Conservation (phyloP, 2,329 filamentous ascomycete species). For the Aspergillus ustus region DNA sequence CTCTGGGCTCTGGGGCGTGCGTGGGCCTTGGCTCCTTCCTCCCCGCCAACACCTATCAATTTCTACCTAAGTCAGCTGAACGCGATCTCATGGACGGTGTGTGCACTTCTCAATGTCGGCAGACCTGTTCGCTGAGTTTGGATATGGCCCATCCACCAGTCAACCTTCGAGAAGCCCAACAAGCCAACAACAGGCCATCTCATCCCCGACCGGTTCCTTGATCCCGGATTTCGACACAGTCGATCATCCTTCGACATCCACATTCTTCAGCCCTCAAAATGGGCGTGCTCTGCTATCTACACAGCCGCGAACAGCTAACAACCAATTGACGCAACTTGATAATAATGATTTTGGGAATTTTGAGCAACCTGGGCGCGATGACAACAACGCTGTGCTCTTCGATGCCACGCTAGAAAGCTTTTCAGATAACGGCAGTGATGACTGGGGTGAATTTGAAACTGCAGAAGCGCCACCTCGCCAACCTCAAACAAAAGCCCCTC, state of each 20-base stretch:
- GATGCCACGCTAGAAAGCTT: slow-evolving; percentile 55
- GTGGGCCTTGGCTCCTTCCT: background rate
- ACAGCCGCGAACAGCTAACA: slow-evolving; percentile 4
- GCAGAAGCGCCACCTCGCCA: slow-evolving; percentile 32
- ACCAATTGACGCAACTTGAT: slow-evolving; percentile 7
- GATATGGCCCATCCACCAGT: slow-evolving; percentile 27
- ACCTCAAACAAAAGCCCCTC: background rate
- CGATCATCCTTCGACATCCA: slow-evolving; percentile 23
- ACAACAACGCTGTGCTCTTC: slow-evolving; percentile 62
- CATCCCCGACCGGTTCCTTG: slow-evolving; percentile 25
- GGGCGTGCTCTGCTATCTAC: background rate
- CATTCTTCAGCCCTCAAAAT: slow-evolving; percentile 16
- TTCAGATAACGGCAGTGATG: slow-evolving; percentile 41
- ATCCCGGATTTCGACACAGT: slow-evolving; percentile 29
- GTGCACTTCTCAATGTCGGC: slow-evolving; percentile 51
- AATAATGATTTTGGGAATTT: slow-evolving; percentile 19
- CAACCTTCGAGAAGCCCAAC: slow-evolving; percentile 19
- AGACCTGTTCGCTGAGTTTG: slow-evolving; percentile 60
- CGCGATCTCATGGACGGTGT: slow-evolving; percentile 1
- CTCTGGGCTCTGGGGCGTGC: background rate
- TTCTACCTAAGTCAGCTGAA: background rate
- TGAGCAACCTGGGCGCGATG: slow-evolving; percentile 29
- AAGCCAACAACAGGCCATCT: slow-evolving; percentile 11
- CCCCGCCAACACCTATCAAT: slow-evolving; percentile 3
- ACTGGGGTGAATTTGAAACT: slow-evolving; percentile 53